Percentiles rank a stretch among this genome's conserved stretches.
phyloP scores from a whole-genome alignment of 164 flowering plant species.

The Buxus sempervirens region DNA sequence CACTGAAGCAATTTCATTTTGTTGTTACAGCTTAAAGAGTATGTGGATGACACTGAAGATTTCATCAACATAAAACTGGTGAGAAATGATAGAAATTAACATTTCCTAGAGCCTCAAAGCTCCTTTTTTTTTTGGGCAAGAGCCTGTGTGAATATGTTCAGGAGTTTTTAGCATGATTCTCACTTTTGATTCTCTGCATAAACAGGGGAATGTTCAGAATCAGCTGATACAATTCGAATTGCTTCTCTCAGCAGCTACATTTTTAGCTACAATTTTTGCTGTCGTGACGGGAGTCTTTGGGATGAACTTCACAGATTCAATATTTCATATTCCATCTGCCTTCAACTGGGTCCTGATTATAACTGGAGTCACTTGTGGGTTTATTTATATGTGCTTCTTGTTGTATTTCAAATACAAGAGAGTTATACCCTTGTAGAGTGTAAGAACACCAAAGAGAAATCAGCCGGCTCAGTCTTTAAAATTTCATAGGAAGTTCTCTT shows the following conservation, averaged over 20 bases:
- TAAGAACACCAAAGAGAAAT: not conserved
- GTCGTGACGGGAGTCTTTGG: constrained; percentile 88
- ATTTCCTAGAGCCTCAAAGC: not conserved
- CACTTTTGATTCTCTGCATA: constrained; percentile 1
- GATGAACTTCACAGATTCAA: constrained; percentile 63
- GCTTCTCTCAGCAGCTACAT: constrained; percentile 90
- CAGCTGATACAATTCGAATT: constrained; percentile 86
- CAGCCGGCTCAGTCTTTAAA: too few relatives aligned
- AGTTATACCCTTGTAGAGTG: constrained; percentile 47
- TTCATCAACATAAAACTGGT: constrained; percentile 91
- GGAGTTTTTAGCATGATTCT: not conserved
- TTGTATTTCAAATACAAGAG: constrained; percentile 70
- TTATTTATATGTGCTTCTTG: constrained; percentile 52
- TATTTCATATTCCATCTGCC: constrained; percentile 50
- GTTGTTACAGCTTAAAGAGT: constrained; percentile 80
- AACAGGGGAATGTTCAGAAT: constrained; percentile 93
- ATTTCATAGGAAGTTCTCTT: too few relatives aligned
- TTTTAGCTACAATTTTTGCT: constrained; percentile 77
- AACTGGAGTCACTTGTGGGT: constrained; percentile 44
- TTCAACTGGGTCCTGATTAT: constrained; percentile 70
- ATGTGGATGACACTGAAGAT: constrained; percentile 91
- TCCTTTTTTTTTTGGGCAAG: not conserved
- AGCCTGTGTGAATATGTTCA: not conserved
- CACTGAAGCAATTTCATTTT: not conserved
- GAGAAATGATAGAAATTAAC: constrained; percentile 11